Base-by-base conservation (phyloP, 768 basidiomycete species). In the Flagelloscypha sp. region DNA sequence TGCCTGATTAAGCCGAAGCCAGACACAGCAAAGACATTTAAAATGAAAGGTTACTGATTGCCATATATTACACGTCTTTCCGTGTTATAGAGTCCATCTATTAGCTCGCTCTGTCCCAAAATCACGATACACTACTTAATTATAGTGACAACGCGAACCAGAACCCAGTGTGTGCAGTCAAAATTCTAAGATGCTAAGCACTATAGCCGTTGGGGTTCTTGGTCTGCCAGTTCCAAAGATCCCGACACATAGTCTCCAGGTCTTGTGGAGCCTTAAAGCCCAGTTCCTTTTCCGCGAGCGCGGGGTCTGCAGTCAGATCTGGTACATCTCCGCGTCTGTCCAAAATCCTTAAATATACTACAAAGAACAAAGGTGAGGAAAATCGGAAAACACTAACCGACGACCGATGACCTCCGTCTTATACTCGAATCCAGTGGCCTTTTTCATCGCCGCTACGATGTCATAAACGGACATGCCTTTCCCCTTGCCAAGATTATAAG, bases 201-300 rank as follows among this genome's bases (percentile, higher is more conserved):
- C 51, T 68, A 44, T 86, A 95, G 3, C 92, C 92, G 20, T 73
- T 53, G 6, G 85, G 87, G 49, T 95, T 87, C 57, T 78, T 86
- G n/a, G 76, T 78, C 65, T 98, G 94, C 89, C 93, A 99, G 63
- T 93, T 93, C 95, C 95, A 98, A 48, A 95, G 66, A 59, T 99
- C 95, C 37, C 76, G 68, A 59, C 95, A 98, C 89, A 98, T 98
- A 37, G 80, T 79, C 43, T 90, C 82, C 29, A 99, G 70, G 48
- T 79, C 70, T 50, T 77, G 71, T 18, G 70, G 66, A 9, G 94
- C 94, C 42, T 75, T 74, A 72, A 97, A 99, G 5, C 88, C 88
- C 20, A 99, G 80, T 56, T 98, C 94, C 53, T 76, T 76, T 63
- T 93, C 77, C 0, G 95, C 95, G 15, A 98, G 71, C 6, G 79